These are phyloP conservation scores for Blastobotrys niveus DNA, from an alignment of 1,139 yeast genomes.

Conservation along the genomic window DNA sequence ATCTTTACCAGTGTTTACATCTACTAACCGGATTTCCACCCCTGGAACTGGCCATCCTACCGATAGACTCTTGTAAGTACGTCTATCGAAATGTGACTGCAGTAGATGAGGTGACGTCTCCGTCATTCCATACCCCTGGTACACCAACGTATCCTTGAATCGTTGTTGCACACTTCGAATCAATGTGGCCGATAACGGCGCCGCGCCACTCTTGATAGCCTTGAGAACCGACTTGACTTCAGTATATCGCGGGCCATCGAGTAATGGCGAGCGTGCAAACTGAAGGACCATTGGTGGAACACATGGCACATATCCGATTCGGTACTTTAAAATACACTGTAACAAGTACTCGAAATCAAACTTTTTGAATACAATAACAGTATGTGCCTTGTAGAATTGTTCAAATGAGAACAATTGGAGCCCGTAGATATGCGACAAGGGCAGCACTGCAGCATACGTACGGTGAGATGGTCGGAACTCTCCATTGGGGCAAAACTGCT, in stretches of 20 bases:
- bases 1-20: slow-evolving; percentile 23
- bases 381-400: slow-evolving; percentile 24
- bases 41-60: slow-evolving; percentile 36
- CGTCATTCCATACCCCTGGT: slow-evolving; percentile 77
- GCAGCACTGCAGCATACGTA: no score
- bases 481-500: slow-evolving; percentile 24
- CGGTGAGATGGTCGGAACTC: no score
- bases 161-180: slow-evolving; percentile 26
- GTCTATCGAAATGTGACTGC: slow-evolving; percentile 17
- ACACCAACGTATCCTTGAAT: slow-evolving; percentile 20
- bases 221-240: slow-evolving; percentile 24
- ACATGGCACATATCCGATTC: slow-evolving; percentile 27
- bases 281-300: slow-evolving; percentile 39
- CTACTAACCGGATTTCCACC: slow-evolving; percentile 32
- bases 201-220: slow-evolving; percentile 35
- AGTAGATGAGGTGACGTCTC: slow-evolving; percentile 37
- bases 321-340: slow-evolving; percentile 26
- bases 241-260: slow-evolving; percentile 29
- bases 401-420: slow-evolving; percentile 28
- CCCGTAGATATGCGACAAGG: slow-evolving; percentile 39
- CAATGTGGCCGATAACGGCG: slow-evolving; percentile 33
- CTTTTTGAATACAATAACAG: slow-evolving; percentile 29
- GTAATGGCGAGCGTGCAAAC: slow-evolving; percentile 36
- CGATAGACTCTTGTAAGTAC: slow-evolving; percentile 24
- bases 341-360: slow-evolving; percentile 34